A percentile compares a stretch with the other conserved stretches of the same genome.
These are phyloP conservation scores for Saccharum hybrid DNA, from an alignment of 202 grass and related monocot species.

Conservation along the genomic window DNA sequence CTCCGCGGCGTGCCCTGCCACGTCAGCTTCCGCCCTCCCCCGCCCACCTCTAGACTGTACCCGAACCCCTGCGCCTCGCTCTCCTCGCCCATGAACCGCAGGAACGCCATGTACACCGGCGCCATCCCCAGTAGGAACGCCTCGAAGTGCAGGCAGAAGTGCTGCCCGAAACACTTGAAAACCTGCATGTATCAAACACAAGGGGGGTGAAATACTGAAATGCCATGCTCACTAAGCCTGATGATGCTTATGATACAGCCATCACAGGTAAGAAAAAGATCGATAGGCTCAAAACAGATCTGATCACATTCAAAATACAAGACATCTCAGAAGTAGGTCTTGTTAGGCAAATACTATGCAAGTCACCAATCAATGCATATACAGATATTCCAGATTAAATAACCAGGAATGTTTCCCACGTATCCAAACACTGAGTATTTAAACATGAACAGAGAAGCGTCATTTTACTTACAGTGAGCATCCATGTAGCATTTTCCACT, in stretches of 20 bases:
- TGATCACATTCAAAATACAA: background rate
- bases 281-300: background rate
- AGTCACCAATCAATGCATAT: background rate
- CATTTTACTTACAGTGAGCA: constrained; percentile 78
- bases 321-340: background rate
- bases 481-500: constrained; percentile 97
- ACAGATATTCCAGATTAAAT: constrained; percentile 11
- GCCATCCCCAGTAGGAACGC: constrained; percentile 80
- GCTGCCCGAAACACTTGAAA: constrained; percentile 85
- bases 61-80: constrained; percentile 74
- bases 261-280: background rate
- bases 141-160: constrained; percentile 93
- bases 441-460: constrained; percentile 3
- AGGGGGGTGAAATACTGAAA: background rate
- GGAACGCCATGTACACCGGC: constrained; percentile 83
- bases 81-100: constrained; percentile 91
- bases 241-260: background rate
- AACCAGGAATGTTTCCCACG: background rate
- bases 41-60: constrained; percentile 89
- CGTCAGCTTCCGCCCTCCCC: constrained; percentile 69
- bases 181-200: constrained; percentile 48
- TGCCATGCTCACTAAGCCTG: background rate
- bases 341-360: constrained; percentile 7
- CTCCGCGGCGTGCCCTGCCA: constrained; percentile 83
- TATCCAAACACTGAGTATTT: background rate